A percentile compares a stretch with the other conserved stretches of the same genome.
These are phyloP conservation scores for Glebionis coronaria DNA, from an alignment of 129 eudicot species.

Conservation along the genomic window DNA sequence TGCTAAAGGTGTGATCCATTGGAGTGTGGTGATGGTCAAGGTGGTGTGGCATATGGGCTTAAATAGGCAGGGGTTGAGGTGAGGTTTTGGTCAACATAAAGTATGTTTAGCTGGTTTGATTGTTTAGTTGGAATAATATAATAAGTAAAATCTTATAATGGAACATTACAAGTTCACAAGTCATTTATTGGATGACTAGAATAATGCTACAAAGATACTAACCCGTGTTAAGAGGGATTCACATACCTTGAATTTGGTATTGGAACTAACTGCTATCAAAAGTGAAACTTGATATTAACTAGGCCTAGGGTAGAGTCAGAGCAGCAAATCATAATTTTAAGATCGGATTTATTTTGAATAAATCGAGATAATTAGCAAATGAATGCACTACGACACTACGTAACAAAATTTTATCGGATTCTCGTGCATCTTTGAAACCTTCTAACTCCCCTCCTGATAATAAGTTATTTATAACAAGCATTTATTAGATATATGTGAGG, in stretches of 20 bases:
- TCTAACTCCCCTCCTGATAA: too few species aligned
- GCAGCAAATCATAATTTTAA: too few species aligned
- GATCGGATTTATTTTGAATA: too few species aligned
- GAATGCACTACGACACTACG: too few species aligned
- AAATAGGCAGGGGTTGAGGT: conserved; percentile 20
- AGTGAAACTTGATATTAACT: background rate
- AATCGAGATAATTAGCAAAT: too few species aligned
- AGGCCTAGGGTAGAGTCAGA: too few species aligned
- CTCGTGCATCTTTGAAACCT: too few species aligned
- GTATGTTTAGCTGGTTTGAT: conserved; percentile 16
- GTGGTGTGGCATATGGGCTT: conserved; percentile 15
- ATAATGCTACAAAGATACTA: conserved; percentile 16
- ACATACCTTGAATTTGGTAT: background rate
- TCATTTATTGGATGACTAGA: conserved; percentile 23
- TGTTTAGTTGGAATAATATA: background rate
- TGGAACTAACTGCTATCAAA: background rate
- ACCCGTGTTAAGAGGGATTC: conserved; percentile 28
- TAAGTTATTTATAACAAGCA: too few species aligned
- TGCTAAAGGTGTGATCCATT: conserved; percentile 20
- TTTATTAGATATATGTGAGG: background rate
- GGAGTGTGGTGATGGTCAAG: background rate
- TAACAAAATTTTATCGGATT: too few species aligned
- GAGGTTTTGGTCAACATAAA: conserved; percentile 31
- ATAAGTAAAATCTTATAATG: conserved; percentile 17
- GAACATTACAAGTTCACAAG: conserved; percentile 33